Evolutionary conservation across 1,139 yeast species (phyloP).

Genomic region (Geotrichum australiense): DNA sequence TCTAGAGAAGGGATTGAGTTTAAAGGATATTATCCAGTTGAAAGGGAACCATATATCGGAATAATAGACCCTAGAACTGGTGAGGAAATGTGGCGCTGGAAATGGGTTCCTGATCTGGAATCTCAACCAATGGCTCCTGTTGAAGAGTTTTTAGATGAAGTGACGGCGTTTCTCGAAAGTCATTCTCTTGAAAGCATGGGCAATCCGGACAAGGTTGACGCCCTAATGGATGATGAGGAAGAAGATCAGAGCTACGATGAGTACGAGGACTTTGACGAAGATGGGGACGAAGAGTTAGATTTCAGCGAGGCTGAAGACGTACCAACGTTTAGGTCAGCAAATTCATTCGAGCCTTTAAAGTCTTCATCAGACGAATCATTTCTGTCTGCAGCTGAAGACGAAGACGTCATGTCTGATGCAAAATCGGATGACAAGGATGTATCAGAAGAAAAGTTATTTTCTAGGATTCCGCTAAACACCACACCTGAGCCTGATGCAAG

Average conservation of each 20-base stretch:
- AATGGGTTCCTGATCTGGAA: too few species aligned
- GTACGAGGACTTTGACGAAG: slow-evolving; percentile 22
- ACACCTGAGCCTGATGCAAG: slow-evolving; percentile 53
- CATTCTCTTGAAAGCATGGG: too few species aligned
- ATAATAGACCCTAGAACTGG: slow-evolving; percentile 94
- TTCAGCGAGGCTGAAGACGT: slow-evolving; percentile 13
- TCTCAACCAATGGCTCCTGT: slow-evolving; percentile 51
- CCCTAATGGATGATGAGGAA: slow-evolving; percentile 23
- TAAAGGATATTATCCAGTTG: slow-evolving; percentile 60
- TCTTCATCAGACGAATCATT: not conserved
- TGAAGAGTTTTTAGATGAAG: slow-evolving; percentile 47
- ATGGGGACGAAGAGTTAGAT: slow-evolving; percentile 20
- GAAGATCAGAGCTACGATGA: slow-evolving; percentile 20
- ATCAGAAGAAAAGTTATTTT: slow-evolving; percentile 36
- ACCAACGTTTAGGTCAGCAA: not conserved
- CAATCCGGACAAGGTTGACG: slow-evolving; percentile 59
- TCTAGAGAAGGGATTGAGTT: slow-evolving; percentile 69
- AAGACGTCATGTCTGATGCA: not conserved
- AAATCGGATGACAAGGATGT: slow-evolving; percentile 17
- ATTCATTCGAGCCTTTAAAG: not conserved
- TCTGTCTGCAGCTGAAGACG: not conserved
- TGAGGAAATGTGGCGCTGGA: slow-evolving; percentile 76
- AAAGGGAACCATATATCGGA: slow-evolving; percentile 81
- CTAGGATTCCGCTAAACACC: slow-evolving; percentile 41
- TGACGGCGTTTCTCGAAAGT: slow-evolving; percentile 41